These are phyloP conservation scores for Umbelopsis ramanniana DNA, from an alignment of 192 early-diverging fungal species.

Conservation along the genomic window DNA sequence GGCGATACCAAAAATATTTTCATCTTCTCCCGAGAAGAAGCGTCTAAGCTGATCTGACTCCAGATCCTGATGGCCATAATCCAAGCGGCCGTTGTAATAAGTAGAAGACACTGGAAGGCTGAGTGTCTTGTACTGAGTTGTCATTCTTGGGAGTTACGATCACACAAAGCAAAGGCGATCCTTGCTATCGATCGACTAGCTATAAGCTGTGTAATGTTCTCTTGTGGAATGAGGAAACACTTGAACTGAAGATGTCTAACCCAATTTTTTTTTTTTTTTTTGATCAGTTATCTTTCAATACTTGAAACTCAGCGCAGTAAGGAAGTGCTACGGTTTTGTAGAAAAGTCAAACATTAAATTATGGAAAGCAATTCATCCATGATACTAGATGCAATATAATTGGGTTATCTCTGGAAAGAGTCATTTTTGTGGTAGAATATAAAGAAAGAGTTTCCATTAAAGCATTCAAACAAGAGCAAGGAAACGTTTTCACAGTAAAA, in stretches of 20 bases:
- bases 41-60: conserved; percentile 19
- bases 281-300: neutral
- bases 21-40: conserved; percentile 33
- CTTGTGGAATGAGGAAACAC: neutral
- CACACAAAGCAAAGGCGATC: conserved; percentile 15
- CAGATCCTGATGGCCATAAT: neutral
- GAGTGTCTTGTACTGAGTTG: conserved; percentile 21
- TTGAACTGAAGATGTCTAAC: too few species aligned
- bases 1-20: conserved; percentile 36
- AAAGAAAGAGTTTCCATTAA: too few species aligned
- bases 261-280: conserved; percentile 16
- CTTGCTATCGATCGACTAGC: neutral
- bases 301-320: neutral
- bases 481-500: too few species aligned
- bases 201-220: neutral
- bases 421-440: too few species aligned
- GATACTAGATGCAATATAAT: neutral
- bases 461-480: too few species aligned
- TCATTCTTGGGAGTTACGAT: neutral
- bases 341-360: neutral
- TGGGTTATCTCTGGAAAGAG: too few species aligned
- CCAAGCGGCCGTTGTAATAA: conserved; percentile 14
- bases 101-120: conserved; percentile 20
- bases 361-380: neutral
- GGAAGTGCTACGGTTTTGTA: too few species aligned